Percentiles rank a stretch among this genome's conserved stretches.
These are phyloP conservation scores for Cercis canadensis DNA, from an alignment of 306 rosid genomes.

Conservation along the genomic window DNA sequence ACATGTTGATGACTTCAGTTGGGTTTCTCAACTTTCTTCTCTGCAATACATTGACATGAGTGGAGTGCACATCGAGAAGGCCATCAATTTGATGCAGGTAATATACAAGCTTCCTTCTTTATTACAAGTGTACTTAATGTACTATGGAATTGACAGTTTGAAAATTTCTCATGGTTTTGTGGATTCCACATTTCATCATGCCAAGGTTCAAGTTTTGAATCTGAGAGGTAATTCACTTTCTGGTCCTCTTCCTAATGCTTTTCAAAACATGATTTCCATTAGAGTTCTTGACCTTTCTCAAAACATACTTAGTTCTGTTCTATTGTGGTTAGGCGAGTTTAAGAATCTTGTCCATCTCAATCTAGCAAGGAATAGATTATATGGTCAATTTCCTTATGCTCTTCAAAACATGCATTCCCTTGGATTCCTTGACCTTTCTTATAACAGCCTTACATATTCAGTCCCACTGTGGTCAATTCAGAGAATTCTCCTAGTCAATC, in stretches of 20 bases:
- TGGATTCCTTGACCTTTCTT: neutral
- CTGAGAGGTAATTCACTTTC: neutral
- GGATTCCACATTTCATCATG: neutral
- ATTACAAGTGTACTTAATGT: neutral
- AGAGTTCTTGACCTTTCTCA: slow-evolving; percentile 2
- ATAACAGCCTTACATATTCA: neutral
- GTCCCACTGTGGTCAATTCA: neutral
- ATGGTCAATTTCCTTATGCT: neutral
- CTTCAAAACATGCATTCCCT: neutral
- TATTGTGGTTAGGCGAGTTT: neutral
- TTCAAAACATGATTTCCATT: neutral
- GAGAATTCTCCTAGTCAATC: too few relatives aligned
- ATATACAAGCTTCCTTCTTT: slow-evolving; percentile 6
- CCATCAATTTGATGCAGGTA: slow-evolving; percentile 6
- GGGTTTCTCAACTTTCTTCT: slow-evolving; percentile 28
- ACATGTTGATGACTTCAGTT: neutral
- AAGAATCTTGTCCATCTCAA: neutral
- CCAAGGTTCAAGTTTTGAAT: neutral
- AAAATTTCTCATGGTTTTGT: neutral
- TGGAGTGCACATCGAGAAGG: neutral
- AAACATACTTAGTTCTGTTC: neutral
- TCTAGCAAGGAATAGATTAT: too few relatives aligned
- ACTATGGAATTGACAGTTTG: neutral
- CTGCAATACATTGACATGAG: slow-evolving; percentile 19
- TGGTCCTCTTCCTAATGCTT: neutral